A percentile compares a stretch with the other conserved stretches of the same genome.
phyloP scores from a whole-genome alignment of 768 basidiomycete species.

The Russula sp. region DNA sequence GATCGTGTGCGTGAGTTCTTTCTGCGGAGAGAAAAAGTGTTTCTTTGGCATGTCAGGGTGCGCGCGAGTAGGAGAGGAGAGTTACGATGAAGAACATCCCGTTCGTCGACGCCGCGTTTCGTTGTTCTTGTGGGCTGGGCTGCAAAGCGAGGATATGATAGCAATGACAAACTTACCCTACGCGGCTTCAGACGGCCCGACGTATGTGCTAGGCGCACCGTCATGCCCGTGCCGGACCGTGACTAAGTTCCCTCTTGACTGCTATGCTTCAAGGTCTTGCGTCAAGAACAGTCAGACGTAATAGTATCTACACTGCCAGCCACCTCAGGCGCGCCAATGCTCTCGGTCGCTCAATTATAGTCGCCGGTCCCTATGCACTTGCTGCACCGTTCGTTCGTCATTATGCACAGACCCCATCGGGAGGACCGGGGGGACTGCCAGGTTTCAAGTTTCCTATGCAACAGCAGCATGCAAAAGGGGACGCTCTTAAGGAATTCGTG shows the following conservation, averaged over 20 bases:
- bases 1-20: slow-evolving; percentile 96
- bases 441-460: slow-evolving; percentile 44
- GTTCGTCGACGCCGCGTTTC: neutral
- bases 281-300: slow-evolving; percentile 2
- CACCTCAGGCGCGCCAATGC: neutral
- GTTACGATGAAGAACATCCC: slow-evolving; percentile 23
- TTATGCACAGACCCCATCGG: slow-evolving; percentile 47
- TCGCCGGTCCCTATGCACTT: neutral
- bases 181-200: too few species aligned
- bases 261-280: slow-evolving; percentile 10
- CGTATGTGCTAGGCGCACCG: too few species aligned
- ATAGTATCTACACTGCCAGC: neutral
- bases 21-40: slow-evolving; percentile 42
- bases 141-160: too few species aligned
- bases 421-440: slow-evolving; percentile 48
- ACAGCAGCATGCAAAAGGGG: slow-evolving; percentile 69
- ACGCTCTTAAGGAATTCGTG: slow-evolving; percentile 77
- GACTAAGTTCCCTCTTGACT: too few species aligned
- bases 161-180: too few species aligned
- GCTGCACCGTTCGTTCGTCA: slow-evolving; percentile 25
- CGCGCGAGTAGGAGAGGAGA: neutral
- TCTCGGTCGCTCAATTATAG: neutral
- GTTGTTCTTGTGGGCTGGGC: neutral
- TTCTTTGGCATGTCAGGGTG: neutral
- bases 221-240: too few species aligned